Base-by-base conservation (phyloP, 2,329 filamentous ascomycete species). In the Cyphellophora europaea region DNA sequence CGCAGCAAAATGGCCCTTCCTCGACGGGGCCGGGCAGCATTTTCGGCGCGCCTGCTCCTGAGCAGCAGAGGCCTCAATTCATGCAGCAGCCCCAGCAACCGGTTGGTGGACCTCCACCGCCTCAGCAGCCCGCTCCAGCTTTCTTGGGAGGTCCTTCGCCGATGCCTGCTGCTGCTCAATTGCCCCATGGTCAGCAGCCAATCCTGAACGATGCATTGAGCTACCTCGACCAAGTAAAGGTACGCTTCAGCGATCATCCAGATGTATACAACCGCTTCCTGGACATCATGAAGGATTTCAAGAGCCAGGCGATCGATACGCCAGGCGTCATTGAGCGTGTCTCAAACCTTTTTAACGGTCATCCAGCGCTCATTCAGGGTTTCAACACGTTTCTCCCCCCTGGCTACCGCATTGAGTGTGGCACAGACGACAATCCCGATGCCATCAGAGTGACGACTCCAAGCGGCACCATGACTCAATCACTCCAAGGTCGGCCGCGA, bases 201-300 rank as follows among this genome's bases (percentile, higher is more conserved):
- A 93, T 93, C 49, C 62, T 93, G 23, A 77, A 77, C 55, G 79
- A 84, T 61, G 91, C 91, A 19, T 71, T 98, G 29, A 95, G 87
- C 52, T 98, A 98, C 54, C 74, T 98, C 15, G 91, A 98, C 54
- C 91, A 96, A 59, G 91, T 98, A 45, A 98, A 98, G 61, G 88
- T 96, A 17, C 88, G 94, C 53, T 98, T 98, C 50, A 83, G 87
- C 41, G 89, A 96, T 44, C 87, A 95, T 48, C 88, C 91, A 3
- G 89, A 96, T 58, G 91, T 98, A 1, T 98, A 98, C 53, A 96
- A 96, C 53, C 73, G 84, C 23, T 96, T 98, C 51, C 65, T 98
- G 30, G 91, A 98, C 50, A 98, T 98, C 32, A 98, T 98, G 91
- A 98, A 98, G 55, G 91, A 98, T 51, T 98, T 98, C 59, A 98